Evolutionary conservation across 1,284 basidiomycete species (phyloP), one percentile per base, ranked within the genome.

Genomic region (Trametes sp.): DNA sequence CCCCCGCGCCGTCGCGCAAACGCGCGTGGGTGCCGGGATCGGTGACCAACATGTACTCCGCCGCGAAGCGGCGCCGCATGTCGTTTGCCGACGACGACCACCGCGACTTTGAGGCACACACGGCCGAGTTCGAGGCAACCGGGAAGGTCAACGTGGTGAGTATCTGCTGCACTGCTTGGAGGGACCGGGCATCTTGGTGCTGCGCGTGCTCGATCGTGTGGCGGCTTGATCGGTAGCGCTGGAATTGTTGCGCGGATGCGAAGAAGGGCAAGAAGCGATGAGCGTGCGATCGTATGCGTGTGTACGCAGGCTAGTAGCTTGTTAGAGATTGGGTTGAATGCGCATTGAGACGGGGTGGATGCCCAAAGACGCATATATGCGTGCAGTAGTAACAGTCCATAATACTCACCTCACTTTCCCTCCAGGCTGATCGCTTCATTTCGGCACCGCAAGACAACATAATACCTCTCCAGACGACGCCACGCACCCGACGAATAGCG

Each of bases 381-480:
- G n/a, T n/a, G n/a, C n/a, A n/a, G n/a, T n/a, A n/a, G n/a, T n/a
- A n/a, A n/a, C n/a, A n/a, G n/a, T n/a, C n/a, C n/a, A n/a, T n/a
- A n/a, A n/a, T n/a, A n/a, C 28, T 52, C 6, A 54, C 36, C 35
- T 14, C 14, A 10, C 28, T 21, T 35, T 10, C 26, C 14, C 54
- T 23, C n/a, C 24, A 84, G 83, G 79, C 79, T 29, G 83, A 83
- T 67, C 76, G 83, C 24, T 83, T 84, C 69, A 79, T 83, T 21
- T 70, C 81, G 10, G 72, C 76, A 16, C 77, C 78, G 6, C 76
- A 76, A 38, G 73, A 78, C 7, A 69, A 72, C 8, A 71, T 76
- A 2, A 69, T 82, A 24, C 82, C 82, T 4, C 75, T 83, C 35
- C 76, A 81, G 50, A 79, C 69, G 5, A 84, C 82, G 0, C 81